Percentiles rank a stretch among this genome's conserved stretches.
These are phyloP conservation scores for Agaricus subrufescens DNA, from an alignment of 768 basidiomycete species.

Conservation along the genomic window DNA sequence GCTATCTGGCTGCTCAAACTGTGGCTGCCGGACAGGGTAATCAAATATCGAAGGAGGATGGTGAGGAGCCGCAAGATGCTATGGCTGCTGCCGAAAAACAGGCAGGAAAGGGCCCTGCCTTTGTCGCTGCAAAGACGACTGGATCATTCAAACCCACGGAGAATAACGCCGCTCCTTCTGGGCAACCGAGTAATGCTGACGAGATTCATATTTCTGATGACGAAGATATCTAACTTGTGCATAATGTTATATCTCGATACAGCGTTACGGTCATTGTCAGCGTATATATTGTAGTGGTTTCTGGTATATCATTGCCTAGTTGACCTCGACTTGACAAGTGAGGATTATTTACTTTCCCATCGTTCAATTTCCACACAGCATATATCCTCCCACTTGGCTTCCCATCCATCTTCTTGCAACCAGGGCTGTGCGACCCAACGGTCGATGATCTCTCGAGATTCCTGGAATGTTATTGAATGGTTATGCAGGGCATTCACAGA, in stretches of 20 bases:
- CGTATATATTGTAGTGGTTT: no score
- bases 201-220: constrained; percentile 90
- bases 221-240: constrained; percentile 47
- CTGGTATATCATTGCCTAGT: neutral
- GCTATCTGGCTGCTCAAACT: constrained; percentile 89
- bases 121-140: constrained; percentile 71
- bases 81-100: constrained; percentile 86
- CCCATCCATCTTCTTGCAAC: constrained; percentile 68
- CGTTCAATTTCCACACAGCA: constrained; percentile 73
- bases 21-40: constrained; percentile 62
- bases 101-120: constrained; percentile 59
- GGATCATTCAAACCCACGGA: constrained; percentile 34
- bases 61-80: constrained; percentile 60
- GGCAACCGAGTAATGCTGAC: constrained; percentile 53
- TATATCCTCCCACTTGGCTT: constrained; percentile 70
- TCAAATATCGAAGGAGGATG: constrained; percentile 23
- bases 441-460: constrained; percentile 54
- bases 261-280: no score
- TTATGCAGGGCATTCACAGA: constrained; percentile 54
- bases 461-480: constrained; percentile 68
- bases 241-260: constrained; percentile 9
- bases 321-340: constrained; percentile 11
- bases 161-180: constrained; percentile 28
- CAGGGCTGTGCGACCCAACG: constrained; percentile 69
- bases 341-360: constrained; percentile 40